Evolutionary conservation across 176 grass and related monocot genomes (phyloP).

Genomic region (Calamus simplicifolius): DNA sequence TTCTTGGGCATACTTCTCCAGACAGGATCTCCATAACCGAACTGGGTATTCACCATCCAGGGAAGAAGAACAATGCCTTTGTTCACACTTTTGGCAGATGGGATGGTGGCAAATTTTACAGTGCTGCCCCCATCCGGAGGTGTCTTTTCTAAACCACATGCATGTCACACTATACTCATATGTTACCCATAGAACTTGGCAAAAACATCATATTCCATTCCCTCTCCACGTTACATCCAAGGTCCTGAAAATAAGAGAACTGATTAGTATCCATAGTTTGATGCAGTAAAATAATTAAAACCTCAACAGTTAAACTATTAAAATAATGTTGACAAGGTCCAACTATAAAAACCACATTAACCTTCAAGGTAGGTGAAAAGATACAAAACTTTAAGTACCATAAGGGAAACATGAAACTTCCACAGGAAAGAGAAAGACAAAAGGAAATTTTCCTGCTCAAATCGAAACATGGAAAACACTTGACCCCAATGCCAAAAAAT

Average conservation of each 20-base stretch:
- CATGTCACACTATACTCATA: conserved; percentile 2
- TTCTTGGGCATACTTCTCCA: neutral
- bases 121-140: neutral
- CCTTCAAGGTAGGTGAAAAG: no score
- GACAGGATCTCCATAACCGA: neutral
- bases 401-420: no score
- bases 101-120: neutral
- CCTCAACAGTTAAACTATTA: no score
- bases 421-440: no score
- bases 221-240: neutral
- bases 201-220: conserved; percentile 1
- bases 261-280: no score
- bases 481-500: no score
- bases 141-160: neutral
- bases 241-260: neutral
- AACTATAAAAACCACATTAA: no score
- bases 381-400: no score
- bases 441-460: no score
- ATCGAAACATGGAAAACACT: no score
- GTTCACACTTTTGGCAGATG: neutral
- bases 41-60: neutral
- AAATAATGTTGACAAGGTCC: no score
- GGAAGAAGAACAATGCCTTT: neutral
- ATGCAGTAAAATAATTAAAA: no score
- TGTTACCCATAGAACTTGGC: neutral